A percentile compares a stretch with the other conserved stretches of the same genome.
These are phyloP conservation scores for Venturia nashicola DNA, from an alignment of 2,329 filamentous ascomycete genomes.

Conservation along the genomic window DNA sequence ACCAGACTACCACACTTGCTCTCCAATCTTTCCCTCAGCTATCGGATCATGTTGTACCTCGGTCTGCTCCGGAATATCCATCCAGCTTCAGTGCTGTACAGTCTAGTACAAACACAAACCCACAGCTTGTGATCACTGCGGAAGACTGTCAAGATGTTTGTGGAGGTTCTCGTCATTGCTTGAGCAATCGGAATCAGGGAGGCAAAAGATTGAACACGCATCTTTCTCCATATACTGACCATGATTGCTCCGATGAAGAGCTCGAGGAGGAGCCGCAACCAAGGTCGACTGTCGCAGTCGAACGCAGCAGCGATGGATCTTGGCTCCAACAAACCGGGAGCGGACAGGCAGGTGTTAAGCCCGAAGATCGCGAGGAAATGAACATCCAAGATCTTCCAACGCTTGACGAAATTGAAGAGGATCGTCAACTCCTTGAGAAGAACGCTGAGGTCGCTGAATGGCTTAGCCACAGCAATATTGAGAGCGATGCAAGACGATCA, in stretches of 20 bases:
- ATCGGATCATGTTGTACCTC: not conserved
- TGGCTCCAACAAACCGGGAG: not conserved
- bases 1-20: not conserved
- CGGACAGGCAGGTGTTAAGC: conserved; percentile 29
- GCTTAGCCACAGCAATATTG: conserved; percentile 34
- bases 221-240: conserved; percentile 24
- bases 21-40: not conserved
- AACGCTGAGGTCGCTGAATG: conserved; percentile 42
- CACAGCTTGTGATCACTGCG: conserved; percentile 6
- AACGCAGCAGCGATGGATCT: not conserved
- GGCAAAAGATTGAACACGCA: conserved; percentile 21
- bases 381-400: conserved; percentile 32
- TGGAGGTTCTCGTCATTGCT: not conserved
- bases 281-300: not conserved
- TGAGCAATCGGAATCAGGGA: not conserved
- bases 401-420: conserved; percentile 37
- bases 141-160: conserved; percentile 4
- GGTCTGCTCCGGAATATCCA: not conserved
- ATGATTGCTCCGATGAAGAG: conserved; percentile 21
- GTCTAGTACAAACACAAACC: conserved; percentile 17
- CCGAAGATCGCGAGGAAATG: conserved; percentile 29
- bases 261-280: not conserved
- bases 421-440: conserved; percentile 35
- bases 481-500: conserved; percentile 28
- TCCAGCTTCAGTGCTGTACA: conserved; percentile 17